Base-by-base conservation (phyloP, 495 filamentous ascomycete species). In the Penicillium egyptiacum region DNA sequence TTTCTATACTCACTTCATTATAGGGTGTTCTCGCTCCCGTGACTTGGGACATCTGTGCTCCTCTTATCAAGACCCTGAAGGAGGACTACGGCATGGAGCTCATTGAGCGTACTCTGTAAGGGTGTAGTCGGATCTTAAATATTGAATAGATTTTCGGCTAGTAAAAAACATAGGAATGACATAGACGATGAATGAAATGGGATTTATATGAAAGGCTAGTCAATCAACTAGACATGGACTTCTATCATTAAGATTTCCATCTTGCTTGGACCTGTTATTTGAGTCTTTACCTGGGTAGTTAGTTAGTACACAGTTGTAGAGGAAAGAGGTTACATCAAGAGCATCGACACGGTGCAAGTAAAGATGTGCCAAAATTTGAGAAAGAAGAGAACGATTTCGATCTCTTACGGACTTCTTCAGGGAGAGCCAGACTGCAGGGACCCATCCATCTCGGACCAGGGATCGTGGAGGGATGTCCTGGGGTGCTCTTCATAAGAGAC, bases 11-110 rank as follows among this genome's bases (percentile, higher is more conserved):
- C 17, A 50, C 43, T 49, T 47, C 14, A 31, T 48, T 19, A 16
- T 52, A 69, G 63, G 90, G 91, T 64, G 75, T 96, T 46, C 68
- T 96, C 42, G 92, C 92, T 43, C 92, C 93, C 2, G 88, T 96
- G 84, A 84, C 70, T 55, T 73, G 77, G 30, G 82, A 88, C 59
- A 87, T 96, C 67, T 86, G 84, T 68, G 79, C 71, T 25, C 81
- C 81, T 61, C 80, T 93, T 59, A 79, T 82, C 59, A 81, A 86
- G 73, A 81, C 84, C 47, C 73, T 92, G 46, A 85, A 61, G 57
- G 53, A 55, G 53, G 53, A 55, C 20, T 55, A 55, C 42, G 53
- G 43, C 5, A 55, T 55, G 26, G 53, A 55, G 42, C 53, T 55
- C 31, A 55, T 55, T 40, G 53, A 55, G 53, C 53, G 53, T 43